These are phyloP conservation scores for Pichia eremophila DNA, from an alignment of 805 yeast species.

Conservation along the genomic window DNA sequence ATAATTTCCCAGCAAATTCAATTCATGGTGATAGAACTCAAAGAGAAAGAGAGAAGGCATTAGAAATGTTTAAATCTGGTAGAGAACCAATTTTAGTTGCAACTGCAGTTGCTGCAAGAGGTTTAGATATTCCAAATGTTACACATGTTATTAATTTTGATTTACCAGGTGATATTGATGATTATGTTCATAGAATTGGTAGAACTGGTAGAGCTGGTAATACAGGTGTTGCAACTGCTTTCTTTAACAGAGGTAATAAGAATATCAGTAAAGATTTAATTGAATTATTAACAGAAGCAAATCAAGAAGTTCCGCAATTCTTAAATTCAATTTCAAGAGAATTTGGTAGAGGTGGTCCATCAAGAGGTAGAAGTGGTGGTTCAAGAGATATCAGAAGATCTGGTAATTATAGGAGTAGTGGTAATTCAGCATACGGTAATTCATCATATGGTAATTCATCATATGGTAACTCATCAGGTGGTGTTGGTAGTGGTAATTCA, in stretches of 20 bases:
- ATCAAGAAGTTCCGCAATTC: conserved; percentile 94
- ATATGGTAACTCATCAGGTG: conserved; percentile 15
- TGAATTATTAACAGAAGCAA: conserved; percentile 86
- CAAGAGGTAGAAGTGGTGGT: conserved; percentile 32
- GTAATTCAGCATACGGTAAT: conserved; percentile 1
- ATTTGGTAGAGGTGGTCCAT: conserved; percentile 40
- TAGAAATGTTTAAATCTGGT: conserved; percentile 89
- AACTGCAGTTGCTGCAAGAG: conserved; percentile 99
- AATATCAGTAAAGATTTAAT: conserved; percentile 81
- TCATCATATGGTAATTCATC: conserved; percentile 22
- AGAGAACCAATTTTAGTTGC: conserved; percentile 92
- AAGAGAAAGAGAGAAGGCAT: conserved; percentile 94
- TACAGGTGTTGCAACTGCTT: conserved; percentile 96
- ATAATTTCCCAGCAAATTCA: conserved; percentile 93
- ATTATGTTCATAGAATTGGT: conserved; percentile 98
- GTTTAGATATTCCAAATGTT: conserved; percentile 98
- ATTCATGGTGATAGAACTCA: conserved; percentile 99
- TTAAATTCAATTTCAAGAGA: conserved; percentile 75
- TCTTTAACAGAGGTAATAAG: conserved; percentile 91
- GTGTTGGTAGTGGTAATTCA: conserved; percentile 12
- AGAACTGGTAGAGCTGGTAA: conserved; percentile 99
- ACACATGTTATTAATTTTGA: conserved; percentile 97
- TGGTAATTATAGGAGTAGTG: conserved; percentile 14
- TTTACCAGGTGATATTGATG: conserved; percentile 94
- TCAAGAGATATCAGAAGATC: conserved; percentile 13